Evolutionary conservation across 805 yeast species (phyloP), one percentile per base, ranked within the genome.

Genomic region (Alloascoidea hylecoeti): DNA sequence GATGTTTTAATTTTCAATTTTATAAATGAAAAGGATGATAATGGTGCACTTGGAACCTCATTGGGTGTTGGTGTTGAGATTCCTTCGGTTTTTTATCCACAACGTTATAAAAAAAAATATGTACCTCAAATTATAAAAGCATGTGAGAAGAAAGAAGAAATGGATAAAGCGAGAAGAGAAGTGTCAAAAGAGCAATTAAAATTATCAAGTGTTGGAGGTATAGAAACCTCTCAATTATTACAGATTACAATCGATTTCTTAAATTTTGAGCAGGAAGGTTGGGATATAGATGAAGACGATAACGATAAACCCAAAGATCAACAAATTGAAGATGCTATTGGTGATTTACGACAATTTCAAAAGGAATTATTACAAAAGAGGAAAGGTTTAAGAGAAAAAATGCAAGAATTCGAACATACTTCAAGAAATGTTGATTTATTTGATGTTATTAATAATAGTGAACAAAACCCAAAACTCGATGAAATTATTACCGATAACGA

Each of bases 381-480:
- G n/a, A 23, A 23, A n/a, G 9, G 30, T 23, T n/a, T 23, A 9
- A 23, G 30, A 23, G 30, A 23, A 23, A 9, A 23, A n/a, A 9
- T 23, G 30, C n/a, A n/a, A n/a, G n/a, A n/a, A n/a, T n/a, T n/a
- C n/a, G n/a, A n/a, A n/a, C n/a, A n/a, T n/a, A 9, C n/a, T 9
- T n/a, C 13, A 23, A 23, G 13, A 23, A 23, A 23, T 9, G 30
- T 23, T 9, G 30, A 23, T n/a, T 23, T 9, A 9, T 23, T 23
- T 23, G 30, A 23, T 23, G n/a, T 23, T 23, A 9, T 23, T 9
- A 23, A 23, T 23, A 23, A 23, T 23, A 9, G 13, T n/a, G 13
- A 23, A 23, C n/a, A n/a, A n/a, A n/a, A n/a, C n/a, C n/a, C n/a
- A 23, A 23, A 23, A 23, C 30, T 23, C 30, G 30, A 23, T n/a